Evolutionary conservation across 495 filamentous ascomycete species (phyloP), one percentile per base, ranked within the genome.

Genomic region (Penicillium taxi): DNA sequence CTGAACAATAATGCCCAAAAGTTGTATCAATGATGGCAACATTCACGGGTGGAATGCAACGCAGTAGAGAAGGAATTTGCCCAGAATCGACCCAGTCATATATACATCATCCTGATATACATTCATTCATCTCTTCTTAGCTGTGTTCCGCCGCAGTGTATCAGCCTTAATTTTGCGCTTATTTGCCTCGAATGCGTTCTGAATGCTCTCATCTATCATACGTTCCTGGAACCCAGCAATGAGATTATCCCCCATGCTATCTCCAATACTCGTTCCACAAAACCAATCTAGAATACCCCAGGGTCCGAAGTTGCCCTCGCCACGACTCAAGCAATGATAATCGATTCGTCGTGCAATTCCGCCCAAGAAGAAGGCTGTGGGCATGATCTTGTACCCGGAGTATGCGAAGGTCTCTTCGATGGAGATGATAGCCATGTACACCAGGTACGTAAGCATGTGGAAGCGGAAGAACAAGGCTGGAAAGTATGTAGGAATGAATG

Each of bases 261-360:
- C 71, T 0, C 67, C 69, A 9, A 81, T 50, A 9, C 66, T 75
- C 3, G 87, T 89, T n/a, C 83, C 82, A 48, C 70, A 65, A 1
- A 77, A 31, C 76, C 82, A 86, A 56, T 96, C 89, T 44, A 90
- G 23, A 6, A 94, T 44, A 1, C 87, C 87, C 73, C 80, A 84
- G 7, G 78, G 71, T 0, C 80, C 83, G 50, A 73, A 95, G 46
- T 94, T 94, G 0, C 85, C 84, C 17, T 71, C 60, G 4, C 72
- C 80, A 23, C 53, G 53, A 17, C 61, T 61, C 35, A 74, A 56
- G 39, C 82, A 69, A 61, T 96, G 89, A 26, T 55, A 50, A 39
- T 89, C 84, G 2, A 67, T 77, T 21, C 86, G 69, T 37, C 76
- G 67, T 9, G 84, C 75, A 47, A 93, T 80, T 1, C 87, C 83